These are phyloP conservation scores for Epichloe scottii DNA, from an alignment of 2,329 filamentous ascomycete genomes.

Conservation along the genomic window DNA sequence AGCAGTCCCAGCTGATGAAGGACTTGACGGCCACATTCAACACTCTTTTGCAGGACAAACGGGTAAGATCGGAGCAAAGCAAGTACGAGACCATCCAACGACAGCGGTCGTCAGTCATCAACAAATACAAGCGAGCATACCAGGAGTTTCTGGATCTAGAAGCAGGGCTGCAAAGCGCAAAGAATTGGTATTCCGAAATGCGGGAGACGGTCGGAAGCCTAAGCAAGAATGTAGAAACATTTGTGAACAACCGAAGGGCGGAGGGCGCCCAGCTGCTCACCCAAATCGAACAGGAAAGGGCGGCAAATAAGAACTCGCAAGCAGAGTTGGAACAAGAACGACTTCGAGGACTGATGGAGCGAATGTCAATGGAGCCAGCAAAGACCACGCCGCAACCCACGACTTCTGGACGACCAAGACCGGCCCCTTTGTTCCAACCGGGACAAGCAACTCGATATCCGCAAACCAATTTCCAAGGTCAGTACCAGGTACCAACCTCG, in stretches of 20 bases:
- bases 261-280: conserved; percentile 83
- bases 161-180: conserved; percentile 74
- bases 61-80: conserved; percentile 84
- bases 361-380: conserved; percentile 73
- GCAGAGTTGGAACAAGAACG: conserved; percentile 83
- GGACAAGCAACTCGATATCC: conserved; percentile 36
- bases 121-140: conserved; percentile 80
- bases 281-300: conserved; percentile 73
- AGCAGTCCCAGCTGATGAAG: conserved; percentile 88
- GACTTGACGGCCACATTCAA: conserved; percentile 84
- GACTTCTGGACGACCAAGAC: conserved; percentile 15
- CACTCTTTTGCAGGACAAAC: conserved; percentile 80
- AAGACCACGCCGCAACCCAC: conserved; percentile 21
- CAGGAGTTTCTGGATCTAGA: conserved; percentile 86
- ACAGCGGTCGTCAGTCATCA: conserved; percentile 68
- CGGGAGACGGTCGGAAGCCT: conserved; percentile 84
- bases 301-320: conserved; percentile 42
- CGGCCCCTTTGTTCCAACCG: conserved; percentile 38
- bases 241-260: conserved; percentile 85
- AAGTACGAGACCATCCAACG: conserved; percentile 85
- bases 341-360: conserved; percentile 81
- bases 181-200: conserved; percentile 93
- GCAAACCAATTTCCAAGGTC: conserved; percentile 39
- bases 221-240: conserved; percentile 90
- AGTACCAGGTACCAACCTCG: conserved; percentile 47